Evolutionary conservation across 78 protist genomes (phyloP).

Genomic region (Dictyostelium capitatum): DNA sequence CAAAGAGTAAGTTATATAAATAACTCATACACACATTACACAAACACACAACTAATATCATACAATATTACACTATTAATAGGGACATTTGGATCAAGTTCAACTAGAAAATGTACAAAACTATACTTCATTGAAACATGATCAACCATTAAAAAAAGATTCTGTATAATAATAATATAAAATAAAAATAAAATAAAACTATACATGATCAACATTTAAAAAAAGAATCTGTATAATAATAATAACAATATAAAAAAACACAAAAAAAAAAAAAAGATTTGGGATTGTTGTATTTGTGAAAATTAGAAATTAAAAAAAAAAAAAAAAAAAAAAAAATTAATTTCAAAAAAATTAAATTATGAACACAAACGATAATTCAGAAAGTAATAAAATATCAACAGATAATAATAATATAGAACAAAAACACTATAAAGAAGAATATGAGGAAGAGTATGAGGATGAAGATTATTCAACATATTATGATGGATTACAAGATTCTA

Average conservation of each 20-base stretch:
- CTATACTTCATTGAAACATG: slow-evolving; percentile 60
- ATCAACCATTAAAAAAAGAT: slow-evolving; percentile 63
- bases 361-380: too few species aligned
- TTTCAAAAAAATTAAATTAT: too few species aligned
- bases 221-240: slow-evolving; percentile 48
- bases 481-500: slow-evolving; percentile 3
- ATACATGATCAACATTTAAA: slow-evolving; percentile 65
- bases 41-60: neutral
- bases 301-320: too few species aligned
- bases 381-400: too few species aligned
- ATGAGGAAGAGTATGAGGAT: neutral
- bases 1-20: slow-evolving; percentile 49
- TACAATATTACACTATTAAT: too few species aligned
- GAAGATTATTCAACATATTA: neutral
- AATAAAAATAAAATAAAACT: too few species aligned
- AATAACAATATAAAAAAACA: neutral
- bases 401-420: neutral
- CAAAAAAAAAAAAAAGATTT: neutral
- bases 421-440: neutral
- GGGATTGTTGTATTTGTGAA: neutral
- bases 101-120: slow-evolving; percentile 62
- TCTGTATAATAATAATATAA: slow-evolving; percentile 20
- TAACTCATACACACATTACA: neutral
- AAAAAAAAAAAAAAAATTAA: too few species aligned
- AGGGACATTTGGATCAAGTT: slow-evolving; percentile 66